phyloP scores from a whole-genome alignment of 2,329 filamentous ascomycete species.

The Paracamarosporium sp. region DNA sequence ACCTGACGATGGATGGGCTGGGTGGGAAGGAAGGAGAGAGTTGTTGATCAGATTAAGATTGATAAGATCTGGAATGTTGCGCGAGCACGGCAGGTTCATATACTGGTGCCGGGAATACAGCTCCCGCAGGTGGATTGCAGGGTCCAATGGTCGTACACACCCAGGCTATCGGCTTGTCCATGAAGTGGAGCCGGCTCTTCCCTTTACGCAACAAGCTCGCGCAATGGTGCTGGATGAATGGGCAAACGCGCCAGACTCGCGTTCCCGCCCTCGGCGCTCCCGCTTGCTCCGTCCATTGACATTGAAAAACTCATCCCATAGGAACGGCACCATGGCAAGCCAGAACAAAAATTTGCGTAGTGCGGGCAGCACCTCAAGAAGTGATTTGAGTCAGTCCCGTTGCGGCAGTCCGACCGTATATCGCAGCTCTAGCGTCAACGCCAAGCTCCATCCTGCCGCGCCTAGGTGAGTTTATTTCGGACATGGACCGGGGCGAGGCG shows the following conservation, averaged over 20 bases:
- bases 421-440: neutral
- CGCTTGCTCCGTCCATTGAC: neutral
- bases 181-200: neutral
- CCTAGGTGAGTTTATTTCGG: conserved; percentile 7
- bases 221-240: no score
- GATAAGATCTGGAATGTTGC: conserved; percentile 31
- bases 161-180: neutral
- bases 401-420: neutral
- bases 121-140: neutral
- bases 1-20: conserved; percentile 1
- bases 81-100: conserved; percentile 16
- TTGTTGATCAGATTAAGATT: conserved; percentile 22
- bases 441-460: neutral
- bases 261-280: conserved; percentile 2
- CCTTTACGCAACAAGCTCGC: neutral
- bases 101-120: conserved; percentile 9
- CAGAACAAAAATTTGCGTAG: conserved; percentile 2
- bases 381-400: neutral
- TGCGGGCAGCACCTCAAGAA: neutral
- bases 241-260: neutral
- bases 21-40: conserved; percentile 7
- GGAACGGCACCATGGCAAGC: neutral
- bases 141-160: neutral
- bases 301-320: neutral
- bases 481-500: neutral